Evolutionary conservation across 208 protist species (phyloP), one percentile per base, ranked within the genome.

Genomic region (Leishmania braziliensis): DNA sequence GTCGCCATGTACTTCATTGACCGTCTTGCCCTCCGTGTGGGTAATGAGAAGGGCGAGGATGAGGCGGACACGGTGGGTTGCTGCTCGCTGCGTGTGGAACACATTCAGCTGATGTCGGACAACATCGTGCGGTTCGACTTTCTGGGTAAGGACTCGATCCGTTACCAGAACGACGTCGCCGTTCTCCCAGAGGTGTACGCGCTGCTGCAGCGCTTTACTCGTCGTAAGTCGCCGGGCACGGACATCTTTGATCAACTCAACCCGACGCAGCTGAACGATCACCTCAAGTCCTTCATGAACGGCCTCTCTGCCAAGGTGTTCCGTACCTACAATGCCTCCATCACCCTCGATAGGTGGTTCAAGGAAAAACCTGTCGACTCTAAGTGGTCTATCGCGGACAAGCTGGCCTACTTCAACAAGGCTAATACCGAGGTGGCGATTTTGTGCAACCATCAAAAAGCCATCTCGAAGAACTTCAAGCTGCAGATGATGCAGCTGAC

Each of bases 291-390:
- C 5, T 96, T 99, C 83, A 99, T 99, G 98, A 86, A 90, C 23
- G 99, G 97, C 51, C 91, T 99, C 68, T 95, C 94, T 10, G 99
- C 99, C 12, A 99, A 99, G 92, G 99, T 99, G 50, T 99, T 99
- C 89, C 99, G 99, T 98, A 99, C 99, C 36, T 99, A 99, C 92
- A 99, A 99, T 90, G 99, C 99, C 50, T 99, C 99, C 29, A 95
- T 99, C 72, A 99, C 98, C 14, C 91, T 99, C 26, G 95, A 99
- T 80, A 72, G 92, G n/a, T 97, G 98, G 93, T 98, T 99, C 76
- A 92, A 93, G 74, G 95, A 99, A 82, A 95, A 92, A 68, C 95
- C 94, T 10, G 93, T 95, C 43, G 73, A 94, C n/a, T 53, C 82
- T 1, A 91, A 92, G 63, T 81, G 90, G 48, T 92, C 95, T 23